A percentile compares a stretch with the other conserved stretches of the same genome.
Conservation (phyloP, 257 asterid genomes). For the Plantago elongata region DNA sequence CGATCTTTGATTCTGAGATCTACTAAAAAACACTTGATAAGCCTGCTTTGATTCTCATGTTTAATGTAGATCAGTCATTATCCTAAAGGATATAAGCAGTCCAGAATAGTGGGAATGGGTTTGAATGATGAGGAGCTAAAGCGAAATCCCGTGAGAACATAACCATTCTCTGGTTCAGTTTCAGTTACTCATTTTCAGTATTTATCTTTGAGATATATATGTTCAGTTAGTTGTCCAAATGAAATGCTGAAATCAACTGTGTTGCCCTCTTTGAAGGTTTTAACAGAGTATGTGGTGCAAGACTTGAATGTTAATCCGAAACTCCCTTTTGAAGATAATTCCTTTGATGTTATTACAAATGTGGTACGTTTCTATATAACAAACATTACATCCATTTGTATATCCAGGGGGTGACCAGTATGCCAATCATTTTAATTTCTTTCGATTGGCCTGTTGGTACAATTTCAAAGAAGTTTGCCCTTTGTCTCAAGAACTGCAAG, state of each 20-base stretch:
- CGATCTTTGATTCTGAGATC: not conserved
- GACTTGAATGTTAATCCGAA: constrained; percentile 78
- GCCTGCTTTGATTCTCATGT: constrained; percentile 21
- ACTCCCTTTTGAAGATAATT: constrained; percentile 73
- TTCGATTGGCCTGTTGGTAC: not conserved
- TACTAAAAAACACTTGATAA: not conserved
- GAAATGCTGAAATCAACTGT: constrained; percentile 19
- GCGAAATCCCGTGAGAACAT: constrained; percentile 67
- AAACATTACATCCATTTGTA: not conserved
- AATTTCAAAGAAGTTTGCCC: not conserved
- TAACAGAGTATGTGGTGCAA: constrained; percentile 86
- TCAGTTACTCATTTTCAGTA: not conserved
- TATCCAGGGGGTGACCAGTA: not conserved
- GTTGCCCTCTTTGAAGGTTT: constrained; percentile 44
- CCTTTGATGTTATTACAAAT: constrained; percentile 80
- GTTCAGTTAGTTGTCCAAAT: not conserved
- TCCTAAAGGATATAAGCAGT: constrained; percentile 88
- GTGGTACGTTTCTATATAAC: constrained; percentile 49
- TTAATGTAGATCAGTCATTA: constrained; percentile 85
- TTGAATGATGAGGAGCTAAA: constrained; percentile 88
- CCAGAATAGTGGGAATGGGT: constrained; percentile 81
- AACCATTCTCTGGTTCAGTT: not conserved
- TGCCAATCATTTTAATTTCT: not conserved
- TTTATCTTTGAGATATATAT: no score
- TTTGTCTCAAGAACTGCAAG: not conserved